Evolutionary conservation across 257 asterid species (phyloP), one percentile per base, ranked within the genome.

Genomic region (Datura wrightii): DNA sequence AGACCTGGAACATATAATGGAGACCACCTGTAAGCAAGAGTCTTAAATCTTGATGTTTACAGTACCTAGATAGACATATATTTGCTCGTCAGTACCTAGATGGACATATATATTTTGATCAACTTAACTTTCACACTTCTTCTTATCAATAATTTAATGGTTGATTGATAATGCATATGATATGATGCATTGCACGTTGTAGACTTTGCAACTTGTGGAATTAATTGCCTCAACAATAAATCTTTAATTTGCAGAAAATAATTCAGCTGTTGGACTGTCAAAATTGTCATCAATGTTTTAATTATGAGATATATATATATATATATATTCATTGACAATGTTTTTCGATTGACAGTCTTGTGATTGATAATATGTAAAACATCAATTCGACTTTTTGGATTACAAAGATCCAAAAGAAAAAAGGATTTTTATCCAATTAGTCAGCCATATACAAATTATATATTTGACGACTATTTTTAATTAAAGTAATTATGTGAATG

Each of bases 1-100:
- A 8, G 82, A 31, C 63, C 52, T 78, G 82, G 63, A 78, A 78
- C 46, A 52, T 11, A 52, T 50, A 76, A 14, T 31, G 62, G 62
- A 24, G 31, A 50, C 62, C 46, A 52, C 62, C 31, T 50, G 31
- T 13, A 50, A 3, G 62, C 4, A 2, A 50, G 31, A 76, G 31
- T 50, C 6, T 31, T 2, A 76, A 50, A 24, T 50, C 62, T 50
- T 52, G 15, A 15, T 76, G 82, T 50, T 50, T 13, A 76, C 46
- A 14, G n/a, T 8, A 76, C 42, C 19, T 50, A 13, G 31, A 31
- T 31, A 1, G 46, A 76, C 46, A 31, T 74, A 74, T 24, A 24
- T 24, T 24, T 24, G 31, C 31, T 24, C 31, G 1, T 24, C 31
- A 24, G 31, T 24, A 24, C 31, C 31, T 24, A 24, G 31, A 24